Evolutionary conservation across 2,329 filamentous ascomycete genomes (phyloP), one percentile per base, ranked within the genome.

Genomic region (Paecilomyces formosus): DNA sequence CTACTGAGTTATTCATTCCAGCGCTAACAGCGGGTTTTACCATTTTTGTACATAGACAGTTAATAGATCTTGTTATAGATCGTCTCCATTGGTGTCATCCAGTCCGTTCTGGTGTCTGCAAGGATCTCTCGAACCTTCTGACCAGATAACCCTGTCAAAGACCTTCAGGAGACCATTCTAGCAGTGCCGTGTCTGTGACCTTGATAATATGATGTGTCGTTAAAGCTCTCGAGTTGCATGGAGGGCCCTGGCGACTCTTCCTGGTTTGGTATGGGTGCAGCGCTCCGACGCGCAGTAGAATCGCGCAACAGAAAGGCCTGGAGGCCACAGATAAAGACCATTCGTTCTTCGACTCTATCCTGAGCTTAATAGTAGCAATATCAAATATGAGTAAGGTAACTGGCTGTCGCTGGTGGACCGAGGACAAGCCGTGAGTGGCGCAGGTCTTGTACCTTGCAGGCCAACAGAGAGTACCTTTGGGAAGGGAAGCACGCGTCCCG

Each of bases 1-100:
- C 75, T 59, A 39, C 15, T n/a, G 13, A 6, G 13, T n/a, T n/a
- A 39, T 12, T 15, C 5, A n/a, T n/a, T 39, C 35, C 13, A n/a
- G 35, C 5, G 39, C 18, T 18, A 45, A 8, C 8, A 45, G n/a
- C 35, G 35, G 35, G n/a, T 18, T 45, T 45, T 18, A 45, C 39
- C 18, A 3, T 2, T 45, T 45, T 8, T 45, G 39, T 45, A n/a
- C n/a, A n/a, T n/a, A 45, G 39, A 28, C 28, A 26, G 3, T 26
- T 26, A 24, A 24, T 52, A 21, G 21, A 52, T 11, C 9, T 22
- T 28, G 21, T 52, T 28, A 24, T 52, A 52, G 50, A 28, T 52
- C 21, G 13, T 52, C 26, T 28, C 13, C 21, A 24, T 52, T 9
- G 21, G 24, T 24, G 24, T 28, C 1, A n/a, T 24, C 26, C 3